These are phyloP conservation scores for Vigna hirtella DNA, from an alignment of 306 rosid genomes.

Conservation along the genomic window DNA sequence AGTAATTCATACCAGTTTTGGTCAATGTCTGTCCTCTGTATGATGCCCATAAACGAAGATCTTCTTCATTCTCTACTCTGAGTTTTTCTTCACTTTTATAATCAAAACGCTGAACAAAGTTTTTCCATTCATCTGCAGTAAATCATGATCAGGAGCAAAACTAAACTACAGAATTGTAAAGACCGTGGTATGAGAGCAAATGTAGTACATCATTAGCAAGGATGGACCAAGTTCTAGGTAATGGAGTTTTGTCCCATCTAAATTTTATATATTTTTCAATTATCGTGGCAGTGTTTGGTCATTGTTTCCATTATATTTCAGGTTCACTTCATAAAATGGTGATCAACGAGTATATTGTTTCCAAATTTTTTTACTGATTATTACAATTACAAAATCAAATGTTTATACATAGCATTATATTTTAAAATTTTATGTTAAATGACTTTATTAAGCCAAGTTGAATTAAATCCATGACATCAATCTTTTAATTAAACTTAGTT, in stretches of 20 bases:
- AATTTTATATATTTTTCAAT: constrained; percentile 14
- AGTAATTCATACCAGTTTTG: constrained; percentile 74
- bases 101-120: constrained; percentile 79
- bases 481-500: constrained; percentile 23
- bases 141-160: constrained; percentile 37
- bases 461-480: constrained; percentile 24
- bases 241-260: not conserved
- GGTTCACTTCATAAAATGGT: not conserved
- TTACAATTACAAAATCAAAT: not conserved
- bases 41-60: constrained; percentile 93
- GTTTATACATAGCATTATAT: not conserved
- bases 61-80: constrained; percentile 62
- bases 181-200: constrained; percentile 24
- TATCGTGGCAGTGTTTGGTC: not conserved
- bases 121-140: constrained; percentile 87
- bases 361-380: not conserved
- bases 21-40: constrained; percentile 98
- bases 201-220: constrained; percentile 23
- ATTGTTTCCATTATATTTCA: constrained; percentile 23
- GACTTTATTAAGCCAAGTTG: constrained; percentile 12
- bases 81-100: constrained; percentile 63
- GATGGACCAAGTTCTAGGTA: constrained; percentile 5
- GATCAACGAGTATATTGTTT: not conserved
- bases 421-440: not conserved
- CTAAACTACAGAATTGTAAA: constrained; percentile 20